These are phyloP conservation scores for Amanita jacksonii DNA, from an alignment of 768 basidiomycete genomes.

Conservation along the genomic window DNA sequence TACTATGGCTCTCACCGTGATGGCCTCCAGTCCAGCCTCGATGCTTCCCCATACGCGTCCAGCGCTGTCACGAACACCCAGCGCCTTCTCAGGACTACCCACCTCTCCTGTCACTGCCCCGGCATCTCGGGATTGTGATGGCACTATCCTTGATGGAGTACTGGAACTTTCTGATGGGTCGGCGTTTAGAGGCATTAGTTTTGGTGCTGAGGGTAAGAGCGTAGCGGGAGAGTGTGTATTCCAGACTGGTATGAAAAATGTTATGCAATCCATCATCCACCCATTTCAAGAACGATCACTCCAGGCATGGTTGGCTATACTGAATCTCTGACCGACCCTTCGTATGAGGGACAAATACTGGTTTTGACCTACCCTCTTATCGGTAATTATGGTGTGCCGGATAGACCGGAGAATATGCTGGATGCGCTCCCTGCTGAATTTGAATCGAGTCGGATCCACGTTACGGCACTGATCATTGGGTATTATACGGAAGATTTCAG, in stretches of 20 bases:
- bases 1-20: too few relatives aligned
- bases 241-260: slow-evolving; percentile 77
- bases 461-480: slow-evolving; percentile 85
- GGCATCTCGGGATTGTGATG: slow-evolving; percentile 18
- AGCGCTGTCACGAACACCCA: slow-evolving; percentile 35
- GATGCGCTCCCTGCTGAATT: slow-evolving; percentile 66
- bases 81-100: slow-evolving; percentile 17
- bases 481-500: slow-evolving; percentile 93
- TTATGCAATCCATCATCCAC: slow-evolving; percentile 3
- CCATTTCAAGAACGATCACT: slow-evolving; percentile 11
- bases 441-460: slow-evolving; percentile 92
- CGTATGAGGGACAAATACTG: slow-evolving; percentile 96
- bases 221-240: slow-evolving; percentile 98
- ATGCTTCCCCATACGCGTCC: slow-evolving; percentile 25
- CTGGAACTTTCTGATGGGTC: slow-evolving; percentile 89
- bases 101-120: slow-evolving; percentile 26
- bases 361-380: slow-evolving; percentile 94
- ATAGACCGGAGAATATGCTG: slow-evolving; percentile 37
- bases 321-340: slow-evolving; percentile 96
- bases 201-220: slow-evolving; percentile 87
- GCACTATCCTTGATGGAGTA: slow-evolving; percentile 45
- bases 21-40: background rate
- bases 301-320: slow-evolving; percentile 99
- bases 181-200: slow-evolving; percentile 81
- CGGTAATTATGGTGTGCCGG: slow-evolving; percentile 96